phyloP scores from a whole-genome alignment of 2,329 filamentous ascomycete species.

The Claviceps arundinis region DNA sequence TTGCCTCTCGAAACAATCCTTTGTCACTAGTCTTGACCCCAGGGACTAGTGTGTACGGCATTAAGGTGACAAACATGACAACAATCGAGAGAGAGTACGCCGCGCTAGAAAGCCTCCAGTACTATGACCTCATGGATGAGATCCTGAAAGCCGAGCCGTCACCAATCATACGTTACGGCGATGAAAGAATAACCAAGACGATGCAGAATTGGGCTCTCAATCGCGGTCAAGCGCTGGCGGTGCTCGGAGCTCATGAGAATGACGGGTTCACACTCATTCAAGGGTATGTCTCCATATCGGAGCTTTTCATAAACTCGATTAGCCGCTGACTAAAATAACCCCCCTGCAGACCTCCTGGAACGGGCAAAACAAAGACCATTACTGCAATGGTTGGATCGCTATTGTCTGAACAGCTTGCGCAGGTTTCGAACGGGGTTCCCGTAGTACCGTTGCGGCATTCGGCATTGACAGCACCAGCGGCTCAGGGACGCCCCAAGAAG shows the following conservation, averaged over 20 bases:
- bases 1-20: conserved; percentile 54
- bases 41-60: conserved; percentile 54
- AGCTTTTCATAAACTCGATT: neutral
- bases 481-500: conserved; percentile 50
- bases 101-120: conserved; percentile 77
- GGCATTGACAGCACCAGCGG: conserved; percentile 9
- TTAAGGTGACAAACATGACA: conserved; percentile 84
- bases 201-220: conserved; percentile 76
- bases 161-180: conserved; percentile 68
- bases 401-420: conserved; percentile 23
- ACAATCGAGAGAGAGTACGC: conserved; percentile 94
- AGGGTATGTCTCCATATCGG: conserved; percentile 37
- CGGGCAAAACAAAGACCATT: conserved; percentile 97
- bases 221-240: conserved; percentile 75
- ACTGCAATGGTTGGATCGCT: conserved; percentile 88
- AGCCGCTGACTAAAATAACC: conserved; percentile 16
- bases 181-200: conserved; percentile 55
- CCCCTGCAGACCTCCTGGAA: conserved; percentile 63
- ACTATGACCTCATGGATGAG: conserved; percentile 92
- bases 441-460: conserved; percentile 17
- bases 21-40: conserved; percentile 52
- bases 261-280: conserved; percentile 96
- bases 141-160: conserved; percentile 83
- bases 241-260: conserved; percentile 85
- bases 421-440: conserved; percentile 18